phyloP scores from a whole-genome alignment of 2,329 filamentous ascomycete genomes.

The Hymenoscyphus scutula region DNA sequence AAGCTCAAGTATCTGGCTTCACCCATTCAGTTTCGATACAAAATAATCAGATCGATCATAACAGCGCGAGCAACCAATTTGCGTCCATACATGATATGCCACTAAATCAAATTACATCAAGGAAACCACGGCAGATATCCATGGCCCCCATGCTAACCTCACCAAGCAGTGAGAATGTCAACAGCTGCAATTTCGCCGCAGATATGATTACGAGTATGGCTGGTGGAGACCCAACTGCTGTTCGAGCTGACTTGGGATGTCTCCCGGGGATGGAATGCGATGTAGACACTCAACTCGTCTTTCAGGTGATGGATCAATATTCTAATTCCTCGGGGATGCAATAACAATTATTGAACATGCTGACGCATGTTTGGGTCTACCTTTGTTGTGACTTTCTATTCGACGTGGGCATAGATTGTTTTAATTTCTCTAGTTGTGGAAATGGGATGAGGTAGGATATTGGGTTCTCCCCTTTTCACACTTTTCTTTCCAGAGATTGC shows the following conservation, averaged over 20 bases:
- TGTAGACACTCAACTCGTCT: conserved; percentile 43
- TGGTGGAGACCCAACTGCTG: conserved; percentile 36
- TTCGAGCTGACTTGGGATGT: conserved; percentile 43
- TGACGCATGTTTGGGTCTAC: neutral
- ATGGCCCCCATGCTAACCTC: conserved; percentile 3
- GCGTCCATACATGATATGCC: neutral
- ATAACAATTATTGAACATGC: conserved; percentile 4
- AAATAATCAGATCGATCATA: neutral
- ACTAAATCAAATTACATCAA: neutral
- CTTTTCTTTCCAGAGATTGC: too few relatives aligned
- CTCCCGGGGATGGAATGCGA: conserved; percentile 40
- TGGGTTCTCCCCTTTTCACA: too few relatives aligned
- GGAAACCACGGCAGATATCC: conserved; percentile 15
- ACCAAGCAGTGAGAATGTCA: conserved; percentile 25
- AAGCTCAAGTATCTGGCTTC: neutral
- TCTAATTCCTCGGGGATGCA: conserved; percentile 14
- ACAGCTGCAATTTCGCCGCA: conserved; percentile 41
- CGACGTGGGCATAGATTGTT: neutral
- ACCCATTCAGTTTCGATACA: neutral
- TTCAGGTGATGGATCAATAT: conserved; percentile 46
- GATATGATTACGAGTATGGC: conserved; percentile 46
- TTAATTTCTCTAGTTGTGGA: neutral
- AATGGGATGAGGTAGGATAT: neutral
- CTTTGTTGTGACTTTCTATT: neutral
- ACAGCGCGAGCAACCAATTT: neutral